Evolutionary conservation across 2,329 filamentous ascomycete species (phyloP).

Genomic region (Phialemoniopsis sp.): DNA sequence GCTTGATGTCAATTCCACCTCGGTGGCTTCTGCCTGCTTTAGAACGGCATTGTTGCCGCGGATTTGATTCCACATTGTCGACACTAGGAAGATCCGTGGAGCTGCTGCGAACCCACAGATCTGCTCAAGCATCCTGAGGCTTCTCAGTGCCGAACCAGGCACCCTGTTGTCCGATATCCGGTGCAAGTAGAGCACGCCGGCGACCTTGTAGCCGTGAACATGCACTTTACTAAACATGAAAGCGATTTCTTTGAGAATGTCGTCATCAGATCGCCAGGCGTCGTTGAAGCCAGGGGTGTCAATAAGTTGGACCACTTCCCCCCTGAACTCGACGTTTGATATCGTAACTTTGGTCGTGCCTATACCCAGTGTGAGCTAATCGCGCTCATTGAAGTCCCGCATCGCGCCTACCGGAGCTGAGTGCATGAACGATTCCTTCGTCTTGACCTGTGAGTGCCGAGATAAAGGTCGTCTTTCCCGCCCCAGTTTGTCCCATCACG

Average conservation of each 20-base stretch:
- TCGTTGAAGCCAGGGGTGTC: constrained; percentile 44
- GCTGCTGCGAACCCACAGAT: constrained; percentile 35
- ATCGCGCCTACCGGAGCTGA: constrained; percentile 6
- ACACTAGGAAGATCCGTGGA: constrained; percentile 33
- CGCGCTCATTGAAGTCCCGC: neutral
- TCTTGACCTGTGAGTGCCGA: constrained; percentile 2
- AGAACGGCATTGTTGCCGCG: neutral
- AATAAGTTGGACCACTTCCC: constrained; percentile 24
- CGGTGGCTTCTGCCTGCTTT: too few species aligned
- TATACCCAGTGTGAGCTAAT: neutral
- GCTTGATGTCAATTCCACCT: too few species aligned
- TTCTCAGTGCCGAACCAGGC: constrained; percentile 28
- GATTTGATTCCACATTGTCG: constrained; percentile 37
- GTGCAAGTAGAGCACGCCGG: constrained; percentile 41
- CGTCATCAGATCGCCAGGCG: constrained; percentile 28
- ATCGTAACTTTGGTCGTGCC: constrained; percentile 1
- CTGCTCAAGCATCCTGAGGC: constrained; percentile 37
- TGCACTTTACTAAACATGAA: constrained; percentile 27
- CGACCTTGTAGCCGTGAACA: constrained; percentile 22
- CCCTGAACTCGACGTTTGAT: constrained; percentile 11
- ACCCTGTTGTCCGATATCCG: constrained; percentile 36
- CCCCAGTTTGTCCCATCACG: constrained; percentile 9
- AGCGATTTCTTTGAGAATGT: constrained; percentile 37
- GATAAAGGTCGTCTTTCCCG: constrained; percentile 11
- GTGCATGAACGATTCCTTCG: constrained; percentile 3